Base-by-base conservation (phyloP, 306 rosid species). In the Vicia villosa region DNA sequence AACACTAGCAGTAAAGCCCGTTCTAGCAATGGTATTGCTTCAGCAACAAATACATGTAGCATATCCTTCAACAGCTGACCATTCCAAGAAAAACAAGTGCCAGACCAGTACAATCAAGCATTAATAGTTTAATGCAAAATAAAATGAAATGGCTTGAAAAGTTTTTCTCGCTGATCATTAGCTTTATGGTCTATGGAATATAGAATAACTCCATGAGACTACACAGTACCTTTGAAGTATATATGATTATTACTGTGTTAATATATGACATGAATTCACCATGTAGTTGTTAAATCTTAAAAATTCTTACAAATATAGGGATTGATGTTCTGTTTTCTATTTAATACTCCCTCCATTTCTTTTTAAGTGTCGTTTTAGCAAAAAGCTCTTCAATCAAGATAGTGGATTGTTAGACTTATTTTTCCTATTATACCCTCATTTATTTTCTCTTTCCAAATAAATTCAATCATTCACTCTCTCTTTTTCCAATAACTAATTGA, bases 121-220 rank as follows among this genome's bases (percentile, higher is more conserved):
- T 56, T 34, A 58, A n/a, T 20, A 15, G 49, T 10, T 57, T 47
- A 46, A 54, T 21, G 34, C 6, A 14, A 14, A 47, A 50, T 49
- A 32, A 15, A 34, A 45, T 5, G 45, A 30, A 62, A 69, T 21
- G 63, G 15, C 56, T 34, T 43, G 16, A 54, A 57, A 34, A 4
- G 20, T 63, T 60, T 52, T 63, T 58, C 51, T 22, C 63, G 0
- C 42, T 59, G 64, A 67, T 59, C 34, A 47, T 46, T 60, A 62
- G 30, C 49, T 69, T 34, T 37, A n/a, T 8, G 21, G 12, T 77
- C 72, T 63, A 54, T 8, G 36, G 58, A 42, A 43, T 20, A 54
- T 15, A 59, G 51, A 54, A 70, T 70, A 59, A 12, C 59, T 70
- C 68, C 66, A 52, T 42, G 55, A 43, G 67, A 63, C 52, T 21